These are phyloP conservation scores for Pichia thaimueangensis DNA, from an alignment of 805 yeast species.

Conservation along the genomic window DNA sequence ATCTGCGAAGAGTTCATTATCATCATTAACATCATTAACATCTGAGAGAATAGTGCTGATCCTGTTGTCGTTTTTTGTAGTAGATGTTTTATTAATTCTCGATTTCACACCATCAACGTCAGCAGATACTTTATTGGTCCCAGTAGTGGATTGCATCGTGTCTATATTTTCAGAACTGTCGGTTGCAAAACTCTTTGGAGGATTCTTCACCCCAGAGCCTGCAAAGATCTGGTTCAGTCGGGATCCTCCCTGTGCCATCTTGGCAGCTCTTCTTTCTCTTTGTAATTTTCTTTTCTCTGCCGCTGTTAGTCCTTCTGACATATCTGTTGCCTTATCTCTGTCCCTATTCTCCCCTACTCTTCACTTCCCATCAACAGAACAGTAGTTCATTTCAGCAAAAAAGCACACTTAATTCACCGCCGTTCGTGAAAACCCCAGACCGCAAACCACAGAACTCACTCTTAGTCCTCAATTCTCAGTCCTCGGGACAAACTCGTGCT, in stretches of 20 bases:
- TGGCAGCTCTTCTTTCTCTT: conserved; percentile 61
- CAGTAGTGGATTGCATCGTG: neutral
- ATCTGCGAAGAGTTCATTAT: too few species aligned
- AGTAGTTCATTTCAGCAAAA: too few species aligned
- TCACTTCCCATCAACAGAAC: too few species aligned
- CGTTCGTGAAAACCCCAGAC: too few species aligned
- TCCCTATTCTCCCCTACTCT: too few species aligned
- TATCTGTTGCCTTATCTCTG: neutral
- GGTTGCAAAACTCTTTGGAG: too few species aligned
- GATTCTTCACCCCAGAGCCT: neutral
- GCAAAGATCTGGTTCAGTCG: conserved; percentile 48
- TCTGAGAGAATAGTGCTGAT: neutral
- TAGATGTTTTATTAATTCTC: neutral
- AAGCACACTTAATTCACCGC: too few species aligned
- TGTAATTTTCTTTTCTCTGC: conserved; percentile 53
- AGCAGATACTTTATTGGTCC: neutral
- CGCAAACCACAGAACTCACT: too few species aligned
- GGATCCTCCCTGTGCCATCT: conserved; percentile 48
- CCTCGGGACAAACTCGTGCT: too few species aligned
- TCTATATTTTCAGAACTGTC: neutral
- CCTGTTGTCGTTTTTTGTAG: neutral
- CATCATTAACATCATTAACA: conserved; percentile 4
- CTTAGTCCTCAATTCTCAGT: too few species aligned
- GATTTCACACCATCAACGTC: neutral
- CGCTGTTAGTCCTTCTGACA: conserved; percentile 35